Evolutionary conservation across 1,284 basidiomycete genomes (phyloP).

Genomic region (Naganishia sp.): DNA sequence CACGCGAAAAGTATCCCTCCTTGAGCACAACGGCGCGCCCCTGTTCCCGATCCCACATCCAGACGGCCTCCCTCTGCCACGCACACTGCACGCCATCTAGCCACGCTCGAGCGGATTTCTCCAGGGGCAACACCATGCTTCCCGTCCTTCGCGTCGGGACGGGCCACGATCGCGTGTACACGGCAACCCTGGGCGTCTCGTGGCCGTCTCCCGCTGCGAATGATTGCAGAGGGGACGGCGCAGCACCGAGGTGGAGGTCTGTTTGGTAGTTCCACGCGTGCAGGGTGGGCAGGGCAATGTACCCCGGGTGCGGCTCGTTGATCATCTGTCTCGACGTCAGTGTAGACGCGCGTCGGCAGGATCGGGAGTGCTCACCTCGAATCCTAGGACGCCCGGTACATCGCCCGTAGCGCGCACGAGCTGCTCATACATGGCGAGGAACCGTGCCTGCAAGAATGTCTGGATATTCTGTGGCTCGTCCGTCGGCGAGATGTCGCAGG

Average conservation of each 20-base stretch:
- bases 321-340: slow-evolving; percentile 64
- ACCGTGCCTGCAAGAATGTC: slow-evolving; percentile 77
- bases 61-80: slow-evolving; percentile 91
- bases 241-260: slow-evolving; percentile 82
- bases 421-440: slow-evolving; percentile 73
- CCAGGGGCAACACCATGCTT: neutral
- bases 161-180: slow-evolving; percentile 80
- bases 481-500: slow-evolving; percentile 48
- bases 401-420: slow-evolving; percentile 70
- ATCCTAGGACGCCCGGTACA: slow-evolving; percentile 79
- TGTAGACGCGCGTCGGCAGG: neutral
- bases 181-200: slow-evolving; percentile 64
- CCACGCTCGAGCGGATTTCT: slow-evolving; percentile 29
- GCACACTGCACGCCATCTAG: slow-evolving; percentile 60
- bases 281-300: slow-evolving; percentile 77
- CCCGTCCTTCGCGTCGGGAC: slow-evolving; percentile 67
- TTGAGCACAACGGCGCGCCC: slow-evolving; percentile 72
- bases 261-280: slow-evolving; percentile 86
- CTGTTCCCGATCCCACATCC: slow-evolving; percentile 79
- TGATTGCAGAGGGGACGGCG: slow-evolving; percentile 78
- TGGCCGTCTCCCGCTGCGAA: slow-evolving; percentile 80
- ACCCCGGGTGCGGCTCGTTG: slow-evolving; percentile 96
- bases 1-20: slow-evolving; percentile 79
- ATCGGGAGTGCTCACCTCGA: slow-evolving; percentile 64
- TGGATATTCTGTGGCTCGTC: slow-evolving; percentile 65